phyloP scores from a whole-genome alignment of 768 basidiomycete species.

The Asterophora lycoperdoides region DNA sequence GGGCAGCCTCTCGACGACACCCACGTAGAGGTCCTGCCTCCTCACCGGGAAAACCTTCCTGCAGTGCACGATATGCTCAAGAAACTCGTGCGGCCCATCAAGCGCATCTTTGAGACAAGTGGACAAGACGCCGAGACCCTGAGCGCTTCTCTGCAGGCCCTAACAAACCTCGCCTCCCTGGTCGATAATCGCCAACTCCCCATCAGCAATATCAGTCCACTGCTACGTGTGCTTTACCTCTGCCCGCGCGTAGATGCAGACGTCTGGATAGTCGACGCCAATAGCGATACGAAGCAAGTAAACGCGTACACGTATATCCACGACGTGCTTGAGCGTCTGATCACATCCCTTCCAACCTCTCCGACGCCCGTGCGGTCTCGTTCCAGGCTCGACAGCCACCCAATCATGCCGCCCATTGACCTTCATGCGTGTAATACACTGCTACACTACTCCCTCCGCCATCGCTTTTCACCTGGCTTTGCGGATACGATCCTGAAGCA shows the following conservation, averaged over 20 bases:
- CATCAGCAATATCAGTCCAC: constrained; percentile 36
- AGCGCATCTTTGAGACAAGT: constrained; percentile 27
- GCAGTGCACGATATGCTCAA: neutral
- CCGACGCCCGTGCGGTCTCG: neutral
- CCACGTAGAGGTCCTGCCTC: constrained; percentile 21
- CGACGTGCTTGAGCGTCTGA: constrained; percentile 39
- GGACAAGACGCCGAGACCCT: constrained; percentile 18
- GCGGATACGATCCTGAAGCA: constrained; percentile 50
- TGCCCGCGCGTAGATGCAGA: constrained; percentile 37
- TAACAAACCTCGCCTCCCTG: constrained; percentile 53
- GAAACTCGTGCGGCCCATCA: constrained; percentile 25
- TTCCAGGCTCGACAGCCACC: constrained; percentile 1
- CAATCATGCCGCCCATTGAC: constrained; percentile 18
- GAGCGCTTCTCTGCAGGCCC: constrained; percentile 48
- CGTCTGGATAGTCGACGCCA: constrained; percentile 33
- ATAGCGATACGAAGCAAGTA: constrained; percentile 24
- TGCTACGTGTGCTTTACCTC: constrained; percentile 45
- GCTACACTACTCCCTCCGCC: constrained; percentile 60
- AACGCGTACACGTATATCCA: constrained; percentile 48
- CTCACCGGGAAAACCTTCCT: constrained; percentile 5
- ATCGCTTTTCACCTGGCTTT: constrained; percentile 47
- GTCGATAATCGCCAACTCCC: constrained; percentile 49
- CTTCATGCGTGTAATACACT: constrained; percentile 50
- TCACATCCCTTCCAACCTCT: constrained; percentile 27
- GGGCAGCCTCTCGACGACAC: constrained; percentile 14